Percentiles rank a stretch among this genome's conserved stretches.
phyloP scores from a whole-genome alignment of 176 grass and related monocot genomes.

The Rhynchospora breviuscula region DNA sequence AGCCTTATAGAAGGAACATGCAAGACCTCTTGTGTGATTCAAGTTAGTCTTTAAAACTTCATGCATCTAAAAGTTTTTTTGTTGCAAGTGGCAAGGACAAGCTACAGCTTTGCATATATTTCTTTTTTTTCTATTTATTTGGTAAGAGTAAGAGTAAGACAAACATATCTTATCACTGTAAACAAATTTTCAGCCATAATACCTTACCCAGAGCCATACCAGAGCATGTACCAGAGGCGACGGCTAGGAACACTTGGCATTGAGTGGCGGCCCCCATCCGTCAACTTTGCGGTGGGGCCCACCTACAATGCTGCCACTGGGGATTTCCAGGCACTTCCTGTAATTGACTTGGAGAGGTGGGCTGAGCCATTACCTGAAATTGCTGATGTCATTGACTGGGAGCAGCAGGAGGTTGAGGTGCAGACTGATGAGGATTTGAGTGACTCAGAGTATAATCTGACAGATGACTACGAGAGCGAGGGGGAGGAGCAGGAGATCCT shows the following conservation, averaged over 20 bases:
- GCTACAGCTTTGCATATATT: neutral
- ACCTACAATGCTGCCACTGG: conserved; percentile 84
- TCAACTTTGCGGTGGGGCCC: conserved; percentile 87
- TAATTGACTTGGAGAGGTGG: conserved; percentile 85
- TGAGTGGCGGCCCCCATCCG: conserved; percentile 78
- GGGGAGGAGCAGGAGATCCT: conserved; percentile 59
- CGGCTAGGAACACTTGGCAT: conserved; percentile 76
- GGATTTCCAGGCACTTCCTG: conserved; percentile 83
- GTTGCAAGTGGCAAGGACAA: neutral
- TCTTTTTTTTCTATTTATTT: neutral
- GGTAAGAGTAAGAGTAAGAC: conserved; percentile 1
- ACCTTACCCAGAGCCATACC: conserved; percentile 89
- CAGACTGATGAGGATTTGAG: conserved; percentile 70
- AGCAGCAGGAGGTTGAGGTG: conserved; percentile 55
- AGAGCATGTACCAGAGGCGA: conserved; percentile 86
- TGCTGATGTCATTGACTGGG: conserved; percentile 77
- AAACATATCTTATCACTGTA: neutral
- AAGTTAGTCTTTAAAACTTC: conserved; percentile 38
- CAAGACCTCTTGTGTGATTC: conserved; percentile 93
- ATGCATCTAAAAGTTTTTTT: neutral
- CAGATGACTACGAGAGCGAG: conserved; percentile 69
- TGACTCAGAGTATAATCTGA: conserved; percentile 92
- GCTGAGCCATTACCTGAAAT: conserved; percentile 82
- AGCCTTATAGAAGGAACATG: conserved; percentile 85
- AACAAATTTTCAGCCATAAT: conserved; percentile 70